These are phyloP conservation scores for Salix dunnii DNA, from an alignment of 345 rosid genomes.

Conservation along the genomic window DNA sequence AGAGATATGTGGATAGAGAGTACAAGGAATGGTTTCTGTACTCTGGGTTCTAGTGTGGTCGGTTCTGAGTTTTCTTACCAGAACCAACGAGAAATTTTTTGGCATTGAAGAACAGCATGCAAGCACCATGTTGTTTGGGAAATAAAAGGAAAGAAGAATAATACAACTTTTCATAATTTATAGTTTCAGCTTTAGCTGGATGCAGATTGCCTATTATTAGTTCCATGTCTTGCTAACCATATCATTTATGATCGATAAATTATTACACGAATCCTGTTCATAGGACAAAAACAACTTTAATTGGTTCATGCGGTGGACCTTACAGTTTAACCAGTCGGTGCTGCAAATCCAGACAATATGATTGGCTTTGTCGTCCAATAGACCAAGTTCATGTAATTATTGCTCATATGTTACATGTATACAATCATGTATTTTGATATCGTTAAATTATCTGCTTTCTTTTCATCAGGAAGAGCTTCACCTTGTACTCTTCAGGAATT, in stretches of 20 bases:
- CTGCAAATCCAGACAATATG: too few species aligned
- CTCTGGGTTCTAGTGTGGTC: too few species aligned
- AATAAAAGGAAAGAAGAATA: not conserved
- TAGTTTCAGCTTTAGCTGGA: not conserved
- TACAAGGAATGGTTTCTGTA: too few species aligned
- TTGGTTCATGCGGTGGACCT: constrained; percentile 54
- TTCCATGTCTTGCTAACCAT: not conserved
- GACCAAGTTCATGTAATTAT: too few species aligned
- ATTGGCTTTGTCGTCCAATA: constrained; percentile 33
- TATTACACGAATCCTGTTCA: too few species aligned
- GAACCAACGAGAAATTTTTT: not conserved
- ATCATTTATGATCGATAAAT: not conserved
- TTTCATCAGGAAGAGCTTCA: constrained; percentile 77
- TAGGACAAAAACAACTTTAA: not conserved
- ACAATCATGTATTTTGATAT: not conserved
- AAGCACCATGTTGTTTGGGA: not conserved
- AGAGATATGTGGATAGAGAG: too few species aligned
- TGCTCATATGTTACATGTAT: not conserved
- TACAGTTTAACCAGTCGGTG: too few species aligned
- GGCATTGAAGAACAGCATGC: too few species aligned
- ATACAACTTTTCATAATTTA: not conserved
- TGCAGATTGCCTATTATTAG: not conserved
- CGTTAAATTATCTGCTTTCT: not conserved
- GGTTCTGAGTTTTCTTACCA: too few species aligned
- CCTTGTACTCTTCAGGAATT: constrained; percentile 79